These are phyloP conservation scores for Microdochium trichocladiopsis DNA, from an alignment of 2,329 filamentous ascomycete genomes.

Conservation along the genomic window DNA sequence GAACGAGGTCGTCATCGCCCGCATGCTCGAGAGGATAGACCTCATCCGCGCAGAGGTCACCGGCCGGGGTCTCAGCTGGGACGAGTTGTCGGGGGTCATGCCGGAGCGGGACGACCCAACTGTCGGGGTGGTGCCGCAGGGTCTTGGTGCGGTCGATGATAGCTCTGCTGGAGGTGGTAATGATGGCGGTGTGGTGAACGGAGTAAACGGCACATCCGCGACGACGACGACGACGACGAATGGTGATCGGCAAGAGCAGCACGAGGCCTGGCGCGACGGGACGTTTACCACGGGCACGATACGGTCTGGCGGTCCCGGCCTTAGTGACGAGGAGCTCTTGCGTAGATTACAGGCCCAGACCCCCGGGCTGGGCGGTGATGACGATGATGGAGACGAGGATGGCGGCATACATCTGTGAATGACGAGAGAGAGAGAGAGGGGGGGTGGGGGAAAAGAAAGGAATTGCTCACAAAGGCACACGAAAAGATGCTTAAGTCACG, in stretches of 20 bases:
- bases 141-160: not conserved
- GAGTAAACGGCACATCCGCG: slow-evolving; percentile 1
- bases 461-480: not conserved
- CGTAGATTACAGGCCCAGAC: slow-evolving; percentile 48
- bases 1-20: slow-evolving; percentile 60
- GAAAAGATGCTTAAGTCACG: no score
- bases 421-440: not conserved
- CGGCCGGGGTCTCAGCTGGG: slow-evolving; percentile 47
- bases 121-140: not conserved
- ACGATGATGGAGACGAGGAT: slow-evolving; percentile 42
- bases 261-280: slow-evolving; percentile 52
- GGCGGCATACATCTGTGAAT: slow-evolving; percentile 56
- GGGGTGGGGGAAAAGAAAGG: not conserved
- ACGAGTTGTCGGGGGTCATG: slow-evolving; percentile 4
- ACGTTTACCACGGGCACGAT: slow-evolving; percentile 57
- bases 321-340: slow-evolving; percentile 54
- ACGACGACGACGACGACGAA: slow-evolving; percentile 5
- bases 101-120: not conserved
- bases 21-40: slow-evolving; percentile 60
- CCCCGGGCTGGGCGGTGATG: slow-evolving; percentile 32
- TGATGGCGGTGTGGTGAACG: slow-evolving; percentile 10
- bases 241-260: slow-evolving; percentile 9
- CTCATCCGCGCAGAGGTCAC: slow-evolving; percentile 61
- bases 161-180: no score
- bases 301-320: slow-evolving; percentile 33